Base-by-base conservation (phyloP, 2,329 filamentous ascomycete species). In the Colletotrichum sp. region DNA sequence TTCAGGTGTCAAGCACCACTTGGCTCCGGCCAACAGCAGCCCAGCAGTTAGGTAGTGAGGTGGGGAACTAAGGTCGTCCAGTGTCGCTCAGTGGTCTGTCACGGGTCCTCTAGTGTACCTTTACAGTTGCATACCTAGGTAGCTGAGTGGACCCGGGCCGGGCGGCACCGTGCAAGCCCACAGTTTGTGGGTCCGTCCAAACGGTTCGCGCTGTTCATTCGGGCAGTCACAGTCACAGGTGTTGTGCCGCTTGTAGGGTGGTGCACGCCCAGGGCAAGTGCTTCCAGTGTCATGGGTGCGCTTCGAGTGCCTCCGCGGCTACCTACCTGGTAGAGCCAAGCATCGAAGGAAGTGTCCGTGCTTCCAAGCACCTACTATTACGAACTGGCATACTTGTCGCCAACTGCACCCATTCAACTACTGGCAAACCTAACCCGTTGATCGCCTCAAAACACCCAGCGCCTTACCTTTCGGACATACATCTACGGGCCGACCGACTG, bases 311-410 rank as follows among this genome's bases (percentile, higher is more conserved):
- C n/a, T 47, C 43, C n/a, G 43, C 43, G 43, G 43, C 43, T 51
- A n/a, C 6, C 6, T 51, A 51, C n/a, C 43, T 66, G 33, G 27
- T 24, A 70, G 24, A 57, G 54, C 54, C 54, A 57, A 57, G 54
- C 24, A 31, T 57, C 8, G 8, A 24, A 16, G n/a, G 8, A 15
- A 16, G 31, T 27, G 55, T 55, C 71, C 61, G 67, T 73, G 71
- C 71, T 71, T 27, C 8, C 18, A 24, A 18, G 38, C 12, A 34
- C 61, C 51, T 65, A 11, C 38, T 21, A n/a, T 47, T 47, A 47
- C 18, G 61, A 66, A 70, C 59, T 29, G 67, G 71, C 67, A 72
- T 70, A 73, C 71, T 59, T 73, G 71, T 73, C 61, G 58, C 61
- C 29, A 70, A 71, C 67, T 24, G 16, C 38, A 51, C 64, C 36